Base-by-base conservation (phyloP, 2,329 filamentous ascomycete species). In the Huntiella decipiens region DNA sequence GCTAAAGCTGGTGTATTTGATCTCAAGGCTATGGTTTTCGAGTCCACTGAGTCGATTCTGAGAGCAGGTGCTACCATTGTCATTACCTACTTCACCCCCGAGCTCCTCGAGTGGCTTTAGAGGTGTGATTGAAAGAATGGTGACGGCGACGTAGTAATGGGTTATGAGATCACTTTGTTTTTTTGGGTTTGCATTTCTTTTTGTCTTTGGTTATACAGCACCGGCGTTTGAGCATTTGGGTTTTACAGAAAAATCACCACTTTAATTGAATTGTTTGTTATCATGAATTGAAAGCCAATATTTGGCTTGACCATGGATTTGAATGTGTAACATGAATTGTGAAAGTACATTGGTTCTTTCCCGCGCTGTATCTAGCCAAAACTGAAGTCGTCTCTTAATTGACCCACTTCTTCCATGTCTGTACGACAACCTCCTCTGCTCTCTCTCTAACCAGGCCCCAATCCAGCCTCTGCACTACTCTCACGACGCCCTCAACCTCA, bases 1-100 rank as follows among this genome's bases (percentile, higher is more conserved):
- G 91, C 91, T 42, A 93, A 94, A 61, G 88, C 91, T 1, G 91
- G 91, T 4, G 91, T 98, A 3, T 98, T 96, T 58, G 88, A 95
- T 59, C 66, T 96, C 57, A 91, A 88, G 66, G 68, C 79, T 3
- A 95, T 95, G 83, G 91, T 85, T 0, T 87, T 94, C 55, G 91
- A 98, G 66, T 81, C 83, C 49, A 92, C 85, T 0, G 84, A 96
- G 62, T 85, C 87, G 17, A 96, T 98, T 52, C 64, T 98, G 50
- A 73, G 91, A 54, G 91, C 91, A 6, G 91, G 91, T 38, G 91
- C 91, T 5, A 88, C 80, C 0, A 96, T 98, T 56, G 73, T 98
- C 38, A 74, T 96, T 55, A 91, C 76, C 62, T 98, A 98, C 63
- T 96, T 96, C 57, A 87, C 83, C 0, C 91, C 91, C 1, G 82